phyloP scores from a whole-genome alignment of 176 grass and related monocot species.

The Bolboschoenus planiculmis region DNA sequence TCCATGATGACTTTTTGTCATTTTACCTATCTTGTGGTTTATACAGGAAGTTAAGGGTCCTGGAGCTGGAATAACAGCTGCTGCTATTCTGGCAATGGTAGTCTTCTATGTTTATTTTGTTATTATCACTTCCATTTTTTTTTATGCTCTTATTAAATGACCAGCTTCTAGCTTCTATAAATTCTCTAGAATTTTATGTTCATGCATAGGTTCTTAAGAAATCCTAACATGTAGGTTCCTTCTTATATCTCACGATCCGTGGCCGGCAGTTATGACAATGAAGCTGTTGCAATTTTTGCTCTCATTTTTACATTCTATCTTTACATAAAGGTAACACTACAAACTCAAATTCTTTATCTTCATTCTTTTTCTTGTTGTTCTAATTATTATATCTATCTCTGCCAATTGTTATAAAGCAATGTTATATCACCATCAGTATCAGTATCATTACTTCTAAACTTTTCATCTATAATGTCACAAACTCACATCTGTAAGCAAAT shows the following conservation, averaged over 20 bases:
- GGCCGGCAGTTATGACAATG: slow-evolving; percentile 99
- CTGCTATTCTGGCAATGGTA: slow-evolving; percentile 89
- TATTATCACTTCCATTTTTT: neutral
- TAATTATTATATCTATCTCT: neutral
- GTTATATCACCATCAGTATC: neutral
- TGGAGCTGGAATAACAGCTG: slow-evolving; percentile 95
- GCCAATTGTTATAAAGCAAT: neutral
- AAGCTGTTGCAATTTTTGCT: slow-evolving; percentile 99
- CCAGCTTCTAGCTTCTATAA: neutral
- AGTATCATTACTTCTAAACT: neutral
- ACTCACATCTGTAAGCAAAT: slow-evolving; percentile 13
- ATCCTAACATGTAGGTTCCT: slow-evolving; percentile 53
- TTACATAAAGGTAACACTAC: slow-evolving; percentile 79
- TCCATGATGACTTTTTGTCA: neutral
- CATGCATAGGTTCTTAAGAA: neutral
- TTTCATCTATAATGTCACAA: neutral
- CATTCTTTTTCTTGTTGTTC: neutral
- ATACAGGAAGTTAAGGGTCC: slow-evolving; percentile 90
- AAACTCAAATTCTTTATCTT: slow-evolving; percentile 1
- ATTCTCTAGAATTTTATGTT: neutral
- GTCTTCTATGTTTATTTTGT: slow-evolving; percentile 26
- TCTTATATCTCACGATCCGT: slow-evolving; percentile 99
- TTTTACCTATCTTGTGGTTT: neutral
- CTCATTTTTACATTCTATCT: slow-evolving; percentile 99
- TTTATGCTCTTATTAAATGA: neutral